A percentile compares a stretch with the other conserved stretches of the same genome.
Evolutionary conservation across 495 filamentous ascomycete species (phyloP).

Genomic region (Friedmanniomyces simplex): DNA sequence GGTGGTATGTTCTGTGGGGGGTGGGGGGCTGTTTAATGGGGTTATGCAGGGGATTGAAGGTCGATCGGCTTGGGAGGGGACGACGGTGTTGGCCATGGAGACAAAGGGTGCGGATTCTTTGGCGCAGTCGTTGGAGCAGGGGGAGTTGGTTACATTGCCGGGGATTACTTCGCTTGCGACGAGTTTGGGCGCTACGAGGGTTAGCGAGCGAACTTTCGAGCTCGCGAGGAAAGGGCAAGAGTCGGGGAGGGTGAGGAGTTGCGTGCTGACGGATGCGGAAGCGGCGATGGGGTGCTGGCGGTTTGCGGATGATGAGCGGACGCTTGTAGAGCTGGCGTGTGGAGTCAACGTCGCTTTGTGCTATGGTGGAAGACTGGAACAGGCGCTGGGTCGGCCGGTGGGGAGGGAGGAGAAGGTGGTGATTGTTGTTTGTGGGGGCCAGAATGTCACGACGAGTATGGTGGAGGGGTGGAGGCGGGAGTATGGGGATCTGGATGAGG

Average conservation of each 20-base stretch:
- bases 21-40: constrained; percentile 77
- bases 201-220: constrained; percentile 62
- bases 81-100: constrained; percentile 67
- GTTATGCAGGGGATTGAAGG: constrained; percentile 60
- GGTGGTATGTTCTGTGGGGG: constrained; percentile 79
- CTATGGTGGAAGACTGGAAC: constrained; percentile 49
- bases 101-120: constrained; percentile 72
- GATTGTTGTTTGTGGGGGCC: constrained; percentile 78
- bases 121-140: constrained; percentile 46
- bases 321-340: constrained; percentile 74
- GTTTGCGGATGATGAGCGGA: constrained; percentile 70
- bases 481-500: constrained; percentile 32
- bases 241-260: constrained; percentile 45
- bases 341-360: constrained; percentile 54
- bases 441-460: constrained; percentile 58
- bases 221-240: constrained; percentile 36
- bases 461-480: constrained; percentile 51
- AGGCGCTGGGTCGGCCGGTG: constrained; percentile 48
- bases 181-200: constrained; percentile 62
- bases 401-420: constrained; percentile 59
- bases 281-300: constrained; percentile 65
- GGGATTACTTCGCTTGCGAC: constrained; percentile 75
- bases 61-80: constrained; percentile 25
- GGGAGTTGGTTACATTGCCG: constrained; percentile 44
- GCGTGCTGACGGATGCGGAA: constrained; percentile 67